Percentiles rank a stretch among this genome's conserved stretches.
Conservation (phyloP, 2,329 filamentous ascomycete genomes). For the Diaporthe sp. region DNA sequence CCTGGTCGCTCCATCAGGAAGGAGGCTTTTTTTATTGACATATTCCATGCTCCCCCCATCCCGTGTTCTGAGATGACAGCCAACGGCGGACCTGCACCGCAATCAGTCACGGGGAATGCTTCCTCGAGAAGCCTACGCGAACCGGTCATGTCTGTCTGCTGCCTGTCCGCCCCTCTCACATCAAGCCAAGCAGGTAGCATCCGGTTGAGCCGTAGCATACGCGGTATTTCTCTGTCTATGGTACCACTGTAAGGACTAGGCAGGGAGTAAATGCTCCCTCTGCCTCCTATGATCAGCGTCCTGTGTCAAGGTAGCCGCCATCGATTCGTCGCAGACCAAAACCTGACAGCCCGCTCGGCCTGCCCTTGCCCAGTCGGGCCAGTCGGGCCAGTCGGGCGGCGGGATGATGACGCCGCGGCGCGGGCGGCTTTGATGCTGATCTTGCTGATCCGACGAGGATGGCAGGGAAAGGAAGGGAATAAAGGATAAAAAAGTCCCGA, state of each 20-base stretch:
- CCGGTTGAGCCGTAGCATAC: conserved; percentile 10
- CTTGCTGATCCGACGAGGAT: conserved; percentile 18
- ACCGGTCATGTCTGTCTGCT: background rate
- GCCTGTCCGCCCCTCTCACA: background rate
- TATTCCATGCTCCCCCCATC: background rate
- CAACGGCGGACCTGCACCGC: background rate
- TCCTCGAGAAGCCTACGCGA: background rate
- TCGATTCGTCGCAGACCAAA: conserved; percentile 36
- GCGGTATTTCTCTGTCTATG: background rate
- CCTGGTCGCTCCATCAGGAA: background rate
- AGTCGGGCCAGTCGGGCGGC: conserved; percentile 18
- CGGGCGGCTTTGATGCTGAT: conserved; percentile 28
- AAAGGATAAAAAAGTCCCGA: background rate
- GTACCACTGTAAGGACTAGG: too few species aligned
- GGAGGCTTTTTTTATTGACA: background rate
- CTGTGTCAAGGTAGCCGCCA: conserved; percentile 2
- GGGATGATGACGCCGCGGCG: conserved; percentile 23
- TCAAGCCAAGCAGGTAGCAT: conserved; percentile 22
- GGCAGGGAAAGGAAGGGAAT: background rate
- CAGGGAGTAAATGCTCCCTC: background rate
- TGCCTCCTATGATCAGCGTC: conserved; percentile 29
- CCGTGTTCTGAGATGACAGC: background rate
- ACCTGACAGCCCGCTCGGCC: background rate
- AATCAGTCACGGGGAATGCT: background rate
- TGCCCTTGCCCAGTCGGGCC: conserved; percentile 23